Evolutionary conservation across 257 asterid genomes (phyloP), one percentile per base, ranked within the genome.

Genomic region (Avicennia marina): DNA sequence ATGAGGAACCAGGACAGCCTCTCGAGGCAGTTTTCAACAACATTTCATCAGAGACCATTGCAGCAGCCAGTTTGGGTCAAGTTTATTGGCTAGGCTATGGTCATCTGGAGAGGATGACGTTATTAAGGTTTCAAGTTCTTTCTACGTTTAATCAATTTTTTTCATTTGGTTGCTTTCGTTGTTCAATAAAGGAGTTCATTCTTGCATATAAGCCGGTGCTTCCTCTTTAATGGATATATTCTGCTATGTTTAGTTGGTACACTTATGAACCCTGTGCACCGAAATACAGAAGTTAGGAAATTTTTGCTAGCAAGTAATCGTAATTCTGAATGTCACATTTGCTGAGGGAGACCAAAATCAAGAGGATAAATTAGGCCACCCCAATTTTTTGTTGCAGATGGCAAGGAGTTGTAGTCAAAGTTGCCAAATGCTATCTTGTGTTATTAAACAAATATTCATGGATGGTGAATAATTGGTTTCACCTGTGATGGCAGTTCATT

Each of bases 31-130:
- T 93, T 69, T 93, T 93, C 85, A 89, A 95, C 75, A 75, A 78
- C 77, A 89, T 93, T 71, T 86, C 99, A 32, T 89, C 99, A 8
- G 52, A 48, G 80, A 93, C 99, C 38, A 89, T 93, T 78, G 99
- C 99, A 56, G 99, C 99, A 18, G 99, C 99, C 58, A 93, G 99
- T 62, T 84, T 93, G 83, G 99, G 99, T 55, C 99, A 93, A 76
- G 99, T 93, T 72, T 93, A 93, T 69, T 95, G 97, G 99, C 99
- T 46, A 93, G 96, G 47, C 84, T 93, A 17, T 87, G 95, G 54
- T 74, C 90, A 25, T 69, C 97, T 31, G 97, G 95, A 64, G 96
- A 93, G 71, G 97, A 93, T 71, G 97, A 89, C 67, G 99, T 97
- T 56, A 93, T 93, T 59, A 93, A 93, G 97, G 99, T 91, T 61